phyloP scores from a whole-genome alignment of 345 rosid genomes.

The Aquilaria yunnanensis region DNA sequence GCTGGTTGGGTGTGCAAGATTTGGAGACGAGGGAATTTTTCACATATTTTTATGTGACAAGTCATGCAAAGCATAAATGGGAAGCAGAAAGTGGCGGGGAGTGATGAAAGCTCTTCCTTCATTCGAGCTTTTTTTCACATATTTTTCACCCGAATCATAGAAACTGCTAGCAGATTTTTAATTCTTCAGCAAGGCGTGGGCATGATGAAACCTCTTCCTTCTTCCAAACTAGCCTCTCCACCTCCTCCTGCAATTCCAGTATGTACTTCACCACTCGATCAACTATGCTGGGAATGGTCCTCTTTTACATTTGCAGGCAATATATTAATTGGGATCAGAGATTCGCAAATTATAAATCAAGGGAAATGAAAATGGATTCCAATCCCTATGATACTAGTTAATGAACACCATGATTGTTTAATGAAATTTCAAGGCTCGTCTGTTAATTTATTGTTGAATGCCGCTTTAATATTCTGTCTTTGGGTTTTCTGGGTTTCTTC shows the following conservation, averaged over 20 bases:
- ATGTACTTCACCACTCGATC: constrained; percentile 39
- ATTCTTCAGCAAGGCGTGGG: constrained; percentile 13
- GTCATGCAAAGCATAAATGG: too few relatives aligned
- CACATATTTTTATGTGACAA: too few relatives aligned
- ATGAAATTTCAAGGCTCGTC: too few relatives aligned
- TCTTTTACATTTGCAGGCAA: constrained; percentile 26
- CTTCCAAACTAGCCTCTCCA: constrained; percentile 25
- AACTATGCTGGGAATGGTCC: constrained; percentile 48
- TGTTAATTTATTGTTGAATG: too few relatives aligned
- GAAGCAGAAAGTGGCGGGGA: too few relatives aligned
- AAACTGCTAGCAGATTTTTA: constrained; percentile 11
- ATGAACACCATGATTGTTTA: too few relatives aligned
- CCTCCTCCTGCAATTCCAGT: constrained; percentile 41
- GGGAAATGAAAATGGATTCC: neutral
- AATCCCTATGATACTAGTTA: neutral
- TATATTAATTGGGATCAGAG: neutral
- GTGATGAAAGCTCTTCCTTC: too few relatives aligned
- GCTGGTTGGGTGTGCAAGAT: too few relatives aligned
- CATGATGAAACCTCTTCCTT: constrained; percentile 41
- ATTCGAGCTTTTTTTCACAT: too few relatives aligned
- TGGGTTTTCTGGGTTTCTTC: too few relatives aligned
- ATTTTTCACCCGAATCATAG: constrained; percentile 25
- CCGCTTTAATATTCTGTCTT: too few relatives aligned
- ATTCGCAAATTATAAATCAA: neutral
- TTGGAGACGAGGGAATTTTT: too few relatives aligned